Evolutionary conservation across 306 rosid genomes (phyloP).

Genomic region (Sphenostylis stenocarpa): DNA sequence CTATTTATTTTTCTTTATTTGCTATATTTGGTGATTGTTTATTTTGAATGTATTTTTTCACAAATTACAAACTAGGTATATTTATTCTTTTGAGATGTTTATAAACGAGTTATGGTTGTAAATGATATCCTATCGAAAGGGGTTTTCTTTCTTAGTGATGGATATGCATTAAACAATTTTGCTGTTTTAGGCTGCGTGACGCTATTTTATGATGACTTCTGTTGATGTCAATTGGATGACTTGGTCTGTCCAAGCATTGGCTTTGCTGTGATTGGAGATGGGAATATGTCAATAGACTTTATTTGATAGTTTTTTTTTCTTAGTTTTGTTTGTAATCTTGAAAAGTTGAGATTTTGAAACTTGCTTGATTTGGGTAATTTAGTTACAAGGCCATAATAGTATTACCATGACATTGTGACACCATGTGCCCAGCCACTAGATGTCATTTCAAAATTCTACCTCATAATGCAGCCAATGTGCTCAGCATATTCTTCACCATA

Average conservation of each 20-base stretch:
- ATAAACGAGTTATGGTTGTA: background rate
- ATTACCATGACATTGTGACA: conserved; percentile 6
- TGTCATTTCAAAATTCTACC: background rate
- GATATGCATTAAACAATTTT: background rate
- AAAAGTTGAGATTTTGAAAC: background rate
- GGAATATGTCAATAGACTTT: background rate
- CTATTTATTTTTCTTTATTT: background rate
- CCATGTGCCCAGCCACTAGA: background rate
- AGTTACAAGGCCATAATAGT: background rate
- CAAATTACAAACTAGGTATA: background rate
- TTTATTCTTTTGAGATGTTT: background rate
- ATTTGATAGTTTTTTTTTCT: too few species aligned
- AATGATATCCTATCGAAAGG: background rate
- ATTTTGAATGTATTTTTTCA: conserved; percentile 23
- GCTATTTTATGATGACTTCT: background rate
- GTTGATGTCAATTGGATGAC: background rate
- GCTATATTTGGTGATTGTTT: conserved; percentile 25
- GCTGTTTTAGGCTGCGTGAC: background rate
- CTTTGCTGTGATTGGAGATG: background rate
- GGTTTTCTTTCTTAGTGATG: background rate
- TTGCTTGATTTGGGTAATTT: background rate
- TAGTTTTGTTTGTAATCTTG: background rate
- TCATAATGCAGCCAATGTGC: background rate
- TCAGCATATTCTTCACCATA: background rate
- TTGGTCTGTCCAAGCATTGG: background rate